phyloP scores from a whole-genome alignment of 2,329 filamentous ascomycete species.

The Aspergillus cejpii region DNA sequence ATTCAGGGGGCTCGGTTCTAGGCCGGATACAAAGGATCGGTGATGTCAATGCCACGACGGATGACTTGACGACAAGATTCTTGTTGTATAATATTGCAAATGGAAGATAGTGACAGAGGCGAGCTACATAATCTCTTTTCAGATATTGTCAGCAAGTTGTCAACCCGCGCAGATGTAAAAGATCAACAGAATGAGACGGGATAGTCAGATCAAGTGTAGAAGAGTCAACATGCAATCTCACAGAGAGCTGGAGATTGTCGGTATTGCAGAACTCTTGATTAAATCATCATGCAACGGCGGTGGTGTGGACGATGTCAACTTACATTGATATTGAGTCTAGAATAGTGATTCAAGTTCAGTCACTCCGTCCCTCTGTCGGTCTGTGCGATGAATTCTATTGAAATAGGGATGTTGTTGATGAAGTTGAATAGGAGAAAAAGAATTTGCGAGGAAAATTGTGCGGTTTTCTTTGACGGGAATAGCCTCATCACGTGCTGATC shows the following conservation, averaged over 20 bases:
- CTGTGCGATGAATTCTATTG: too few species aligned
- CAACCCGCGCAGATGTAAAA: slow-evolving; percentile 4
- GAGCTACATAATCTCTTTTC: not conserved
- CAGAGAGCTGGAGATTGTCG: slow-evolving; percentile 37
- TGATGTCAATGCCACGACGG: too few species aligned
- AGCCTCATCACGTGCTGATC: slow-evolving; percentile 22
- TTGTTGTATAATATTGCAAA: not conserved
- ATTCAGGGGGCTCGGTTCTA: slow-evolving; percentile 31
- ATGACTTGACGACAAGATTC: not conserved
- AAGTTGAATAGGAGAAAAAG: slow-evolving; percentile 4
- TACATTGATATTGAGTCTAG: slow-evolving; percentile 8
- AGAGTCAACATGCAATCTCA: slow-evolving; percentile 42
- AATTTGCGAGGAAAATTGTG: slow-evolving; percentile 2
- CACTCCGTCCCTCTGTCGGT: too few species aligned
- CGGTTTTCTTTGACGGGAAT: slow-evolving; percentile 9
- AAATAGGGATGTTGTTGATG: not conserved
- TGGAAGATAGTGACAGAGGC: not conserved
- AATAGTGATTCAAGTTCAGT: too few species aligned
- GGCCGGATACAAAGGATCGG: not conserved
- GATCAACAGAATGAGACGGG: slow-evolving; percentile 1
- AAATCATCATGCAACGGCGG: slow-evolving; percentile 34
- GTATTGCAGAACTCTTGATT: slow-evolving; percentile 44
- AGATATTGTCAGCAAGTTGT: slow-evolving; percentile 11
- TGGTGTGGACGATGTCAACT: slow-evolving; percentile 9
- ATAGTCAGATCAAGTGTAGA: slow-evolving; percentile 44